Conservation (phyloP, 1,284 basidiomycete genomes). For the Takashimella koratensis region DNA sequence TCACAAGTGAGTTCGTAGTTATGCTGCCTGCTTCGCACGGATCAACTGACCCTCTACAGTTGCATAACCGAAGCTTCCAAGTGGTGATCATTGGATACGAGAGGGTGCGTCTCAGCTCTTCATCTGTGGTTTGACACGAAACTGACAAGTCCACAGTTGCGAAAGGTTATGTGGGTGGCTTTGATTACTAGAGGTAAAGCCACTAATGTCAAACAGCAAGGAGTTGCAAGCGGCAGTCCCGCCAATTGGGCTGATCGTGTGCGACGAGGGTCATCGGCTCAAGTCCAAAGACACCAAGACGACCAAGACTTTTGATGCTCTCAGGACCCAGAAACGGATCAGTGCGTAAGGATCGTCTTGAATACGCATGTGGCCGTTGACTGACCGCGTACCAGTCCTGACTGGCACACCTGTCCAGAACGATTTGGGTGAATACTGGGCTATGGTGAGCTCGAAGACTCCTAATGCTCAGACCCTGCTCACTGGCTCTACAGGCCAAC, state of each 20-base stretch:
- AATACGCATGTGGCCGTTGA: too few relatives aligned
- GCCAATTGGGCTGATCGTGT: slow-evolving; percentile 87
- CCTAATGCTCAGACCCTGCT: neutral
- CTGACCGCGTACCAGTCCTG: slow-evolving; percentile 69
- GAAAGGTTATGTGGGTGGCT: slow-evolving; percentile 65
- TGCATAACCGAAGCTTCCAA: slow-evolving; percentile 62
- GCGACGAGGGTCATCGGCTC: slow-evolving; percentile 94
- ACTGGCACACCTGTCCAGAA: slow-evolving; percentile 98
- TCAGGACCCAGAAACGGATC: slow-evolving; percentile 69
- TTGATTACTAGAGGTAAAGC: neutral
- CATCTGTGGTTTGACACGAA: neutral
- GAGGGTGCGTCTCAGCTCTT: slow-evolving; percentile 42
- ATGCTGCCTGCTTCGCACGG: neutral
- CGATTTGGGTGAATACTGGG: slow-evolving; percentile 89
- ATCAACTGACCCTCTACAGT: slow-evolving; percentile 16
- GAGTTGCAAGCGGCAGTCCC: slow-evolving; percentile 49
- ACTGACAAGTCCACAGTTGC: slow-evolving; percentile 52
- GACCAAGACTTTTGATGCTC: slow-evolving; percentile 75
- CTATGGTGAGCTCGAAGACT: slow-evolving; percentile 64
- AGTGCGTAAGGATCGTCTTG: too few relatives aligned
- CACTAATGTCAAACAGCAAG: slow-evolving; percentile 34
- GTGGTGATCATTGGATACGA: slow-evolving; percentile 97
- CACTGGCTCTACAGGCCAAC: slow-evolving; percentile 70
- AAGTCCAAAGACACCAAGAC: slow-evolving; percentile 90
- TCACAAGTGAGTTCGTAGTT: slow-evolving; percentile 65